phyloP scores from a whole-genome alignment of 176 grass and related monocot species.

The Hordeum vulgare region DNA sequence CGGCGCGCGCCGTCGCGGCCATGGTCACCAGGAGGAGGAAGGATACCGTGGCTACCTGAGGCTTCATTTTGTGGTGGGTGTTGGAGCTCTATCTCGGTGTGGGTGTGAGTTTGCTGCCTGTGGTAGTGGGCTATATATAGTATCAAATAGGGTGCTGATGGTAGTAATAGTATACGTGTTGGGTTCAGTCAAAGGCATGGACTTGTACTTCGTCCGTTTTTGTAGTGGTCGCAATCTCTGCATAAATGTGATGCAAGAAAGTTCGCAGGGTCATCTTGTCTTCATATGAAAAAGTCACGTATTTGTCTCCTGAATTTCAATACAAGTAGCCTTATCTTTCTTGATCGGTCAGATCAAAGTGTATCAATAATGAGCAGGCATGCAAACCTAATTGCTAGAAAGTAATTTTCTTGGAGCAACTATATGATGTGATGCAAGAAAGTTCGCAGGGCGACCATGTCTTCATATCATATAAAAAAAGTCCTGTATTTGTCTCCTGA shows the following conservation, averaged over 20 bases:
- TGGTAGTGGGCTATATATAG: background rate
- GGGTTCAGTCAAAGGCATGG: background rate
- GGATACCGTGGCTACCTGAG: background rate
- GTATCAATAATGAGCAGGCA: too few relatives aligned
- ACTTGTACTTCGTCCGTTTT: background rate
- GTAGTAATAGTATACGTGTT: background rate
- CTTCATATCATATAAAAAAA: too few relatives aligned
- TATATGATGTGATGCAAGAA: too few relatives aligned
- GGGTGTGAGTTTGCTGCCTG: too few relatives aligned
- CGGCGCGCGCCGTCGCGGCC: background rate
- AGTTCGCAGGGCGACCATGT: too few relatives aligned
- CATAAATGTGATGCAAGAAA: background rate
- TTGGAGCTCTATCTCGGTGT: background rate
- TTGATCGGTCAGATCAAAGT: too few relatives aligned
- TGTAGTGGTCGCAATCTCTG: background rate
- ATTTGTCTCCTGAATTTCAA: too few relatives aligned
- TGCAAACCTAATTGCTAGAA: too few relatives aligned
- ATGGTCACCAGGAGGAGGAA: constrained; percentile 10
- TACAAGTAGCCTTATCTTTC: too few relatives aligned
- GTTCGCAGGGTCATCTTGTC: background rate
- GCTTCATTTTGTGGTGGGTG: background rate
- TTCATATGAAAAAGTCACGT: background rate
- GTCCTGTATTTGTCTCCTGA: too few relatives aligned
- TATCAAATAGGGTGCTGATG: background rate
- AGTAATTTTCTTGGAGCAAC: too few relatives aligned